Evolutionary conservation across 2,329 filamentous ascomycete genomes (phyloP).

Genomic region (Alternaria burnsii): DNA sequence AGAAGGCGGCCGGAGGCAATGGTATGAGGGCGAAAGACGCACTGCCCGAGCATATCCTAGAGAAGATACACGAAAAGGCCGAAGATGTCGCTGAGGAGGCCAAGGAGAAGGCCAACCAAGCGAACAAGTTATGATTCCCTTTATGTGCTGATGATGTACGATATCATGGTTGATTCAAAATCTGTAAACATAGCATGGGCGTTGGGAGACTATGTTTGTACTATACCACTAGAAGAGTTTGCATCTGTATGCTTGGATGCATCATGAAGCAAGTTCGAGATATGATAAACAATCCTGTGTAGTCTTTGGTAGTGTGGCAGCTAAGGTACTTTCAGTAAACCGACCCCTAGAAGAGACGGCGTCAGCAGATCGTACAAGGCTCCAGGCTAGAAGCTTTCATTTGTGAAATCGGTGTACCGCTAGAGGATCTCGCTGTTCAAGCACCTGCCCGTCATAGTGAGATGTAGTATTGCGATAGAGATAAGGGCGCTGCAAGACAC

Average conservation of each 20-base stretch:
- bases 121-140: slow-evolving; percentile 8
- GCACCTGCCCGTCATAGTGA: too few species aligned
- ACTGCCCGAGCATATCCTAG: slow-evolving; percentile 39
- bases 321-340: too few species aligned
- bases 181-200: slow-evolving; percentile 7
- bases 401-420: too few species aligned
- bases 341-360: neutral
- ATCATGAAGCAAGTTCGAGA: slow-evolving; percentile 3
- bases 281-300: neutral
- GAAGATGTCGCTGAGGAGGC: slow-evolving; percentile 32
- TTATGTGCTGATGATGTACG: slow-evolving; percentile 3
- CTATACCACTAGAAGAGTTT: slow-evolving; percentile 11
- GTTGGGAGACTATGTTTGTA: slow-evolving; percentile 15
- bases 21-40: slow-evolving; percentile 40
- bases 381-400: too few species aligned
- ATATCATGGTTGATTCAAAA: slow-evolving; percentile 12
- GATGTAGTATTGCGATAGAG: too few species aligned
- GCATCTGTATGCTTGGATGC: slow-evolving; percentile 14
- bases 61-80: slow-evolving; percentile 36
- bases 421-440: too few species aligned
- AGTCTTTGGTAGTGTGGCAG: neutral
- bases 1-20: slow-evolving; percentile 37
- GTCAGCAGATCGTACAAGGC: too few species aligned
- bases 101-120: slow-evolving; percentile 14
- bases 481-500: fast-evolving